These are phyloP conservation scores for Candida succiphila DNA, from an alignment of 805 yeast species.

Conservation along the genomic window DNA sequence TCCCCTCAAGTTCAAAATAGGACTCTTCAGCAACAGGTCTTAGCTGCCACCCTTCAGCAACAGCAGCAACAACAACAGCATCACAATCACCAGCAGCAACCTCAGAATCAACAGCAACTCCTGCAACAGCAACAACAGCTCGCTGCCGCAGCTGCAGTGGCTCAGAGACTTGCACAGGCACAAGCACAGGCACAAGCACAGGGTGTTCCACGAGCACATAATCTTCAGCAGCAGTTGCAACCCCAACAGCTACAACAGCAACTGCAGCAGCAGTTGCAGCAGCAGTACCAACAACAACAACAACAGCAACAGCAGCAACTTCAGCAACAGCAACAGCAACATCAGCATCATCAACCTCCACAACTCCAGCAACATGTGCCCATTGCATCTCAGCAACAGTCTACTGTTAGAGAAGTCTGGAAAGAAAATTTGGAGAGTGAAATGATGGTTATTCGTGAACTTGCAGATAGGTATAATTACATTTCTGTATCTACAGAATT, in stretches of 20 bases:
- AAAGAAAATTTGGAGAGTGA: constrained; percentile 57
- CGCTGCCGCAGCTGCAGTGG: constrained; percentile 7
- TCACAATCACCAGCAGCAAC: constrained; percentile 8
- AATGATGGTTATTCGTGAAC: constrained; percentile 48
- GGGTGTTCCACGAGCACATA: too few relatives aligned
- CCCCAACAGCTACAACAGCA: too few relatives aligned
- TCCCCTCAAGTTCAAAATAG: constrained; percentile 25
- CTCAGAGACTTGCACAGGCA: constrained; percentile 8
- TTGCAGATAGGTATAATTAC: constrained; percentile 45
- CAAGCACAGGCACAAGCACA: constrained; percentile 7
- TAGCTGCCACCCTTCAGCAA: constrained; percentile 17
- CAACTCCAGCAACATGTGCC: constrained; percentile 4
- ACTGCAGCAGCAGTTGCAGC: too few relatives aligned
- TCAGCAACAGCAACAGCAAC: too few relatives aligned
- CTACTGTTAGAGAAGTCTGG: constrained; percentile 68
- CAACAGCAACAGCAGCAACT: too few relatives aligned
- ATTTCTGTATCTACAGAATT: constrained; percentile 82
- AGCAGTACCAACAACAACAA: too few relatives aligned
- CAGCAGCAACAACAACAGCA: constrained; percentile 6
- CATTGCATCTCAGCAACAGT: constrained; percentile 28
- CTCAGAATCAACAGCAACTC: constrained; percentile 9
- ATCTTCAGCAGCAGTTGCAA: too few relatives aligned
- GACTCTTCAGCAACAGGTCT: constrained; percentile 18
- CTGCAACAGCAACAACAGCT: constrained; percentile 12
- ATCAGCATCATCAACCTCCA: neutral